A percentile compares a stretch with the other conserved stretches of the same genome.
These are phyloP conservation scores for Cryptosporidium sp. DNA, from an alignment of 169 alveolate species.

Conservation along the genomic window DNA sequence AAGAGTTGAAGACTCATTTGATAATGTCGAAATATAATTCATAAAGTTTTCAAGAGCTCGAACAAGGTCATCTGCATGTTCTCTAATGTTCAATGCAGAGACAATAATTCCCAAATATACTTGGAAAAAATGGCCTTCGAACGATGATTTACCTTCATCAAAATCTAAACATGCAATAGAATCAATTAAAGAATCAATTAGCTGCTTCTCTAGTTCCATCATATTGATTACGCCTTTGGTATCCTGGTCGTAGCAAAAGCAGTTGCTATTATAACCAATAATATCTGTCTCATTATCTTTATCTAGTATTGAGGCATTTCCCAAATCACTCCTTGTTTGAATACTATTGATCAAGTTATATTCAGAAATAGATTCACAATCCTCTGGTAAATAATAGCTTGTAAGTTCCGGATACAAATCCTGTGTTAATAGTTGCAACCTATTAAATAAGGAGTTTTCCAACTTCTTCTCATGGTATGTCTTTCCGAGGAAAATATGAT, in stretches of 20 bases:
- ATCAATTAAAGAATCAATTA: slow-evolving; percentile 44
- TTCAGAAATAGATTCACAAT: slow-evolving; percentile 29
- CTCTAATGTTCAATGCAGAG: slow-evolving; percentile 22
- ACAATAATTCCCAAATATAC: slow-evolving; percentile 9
- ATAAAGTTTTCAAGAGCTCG: slow-evolving; percentile 17
- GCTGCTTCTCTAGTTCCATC: slow-evolving; percentile 39
- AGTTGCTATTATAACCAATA: slow-evolving; percentile 32
- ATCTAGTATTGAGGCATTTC: background rate
- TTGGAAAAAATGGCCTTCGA: slow-evolving; percentile 26
- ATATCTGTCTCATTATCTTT: slow-evolving; percentile 11
- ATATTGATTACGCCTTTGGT: slow-evolving; percentile 9
- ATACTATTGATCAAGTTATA: background rate
- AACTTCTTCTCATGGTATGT: background rate
- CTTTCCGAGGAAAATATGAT: slow-evolving; percentile 35
- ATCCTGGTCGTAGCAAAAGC: background rate
- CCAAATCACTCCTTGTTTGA: slow-evolving; percentile 4
- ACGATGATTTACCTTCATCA: background rate
- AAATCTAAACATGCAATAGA: slow-evolving; percentile 15
- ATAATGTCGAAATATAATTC: slow-evolving; percentile 7
- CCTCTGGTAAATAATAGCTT: slow-evolving; percentile 6
- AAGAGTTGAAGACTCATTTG: background rate
- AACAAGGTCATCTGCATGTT: slow-evolving; percentile 9
- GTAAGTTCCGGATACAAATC: slow-evolving; percentile 1
- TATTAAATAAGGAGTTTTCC: slow-evolving; percentile 19
- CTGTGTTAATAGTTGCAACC: slow-evolving; percentile 21